Conservation (phyloP, 345 rosid genomes). For the Ceriops decandra region DNA sequence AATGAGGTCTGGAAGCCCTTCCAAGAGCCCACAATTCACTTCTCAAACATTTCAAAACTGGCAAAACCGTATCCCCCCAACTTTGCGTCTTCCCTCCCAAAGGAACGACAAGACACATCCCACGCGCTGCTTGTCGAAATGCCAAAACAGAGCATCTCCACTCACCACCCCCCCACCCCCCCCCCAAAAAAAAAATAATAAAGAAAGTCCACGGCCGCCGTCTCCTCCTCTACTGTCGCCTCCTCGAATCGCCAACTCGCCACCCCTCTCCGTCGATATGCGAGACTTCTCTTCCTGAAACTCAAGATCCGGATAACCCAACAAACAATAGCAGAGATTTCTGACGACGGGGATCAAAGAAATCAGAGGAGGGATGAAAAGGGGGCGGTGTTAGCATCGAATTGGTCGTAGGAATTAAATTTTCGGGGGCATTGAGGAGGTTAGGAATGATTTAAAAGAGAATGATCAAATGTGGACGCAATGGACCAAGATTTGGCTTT, state of each 20-base stretch:
- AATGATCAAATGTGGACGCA: too few species aligned
- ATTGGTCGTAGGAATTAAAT: too few species aligned
- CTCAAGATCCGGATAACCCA: background rate
- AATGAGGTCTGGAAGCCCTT: background rate
- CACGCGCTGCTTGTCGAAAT: conserved; percentile 9
- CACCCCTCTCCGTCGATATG: conserved; percentile 12
- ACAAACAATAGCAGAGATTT: background rate
- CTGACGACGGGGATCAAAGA: background rate
- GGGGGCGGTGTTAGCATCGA: too few species aligned
- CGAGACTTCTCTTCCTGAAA: background rate
- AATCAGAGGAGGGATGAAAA: too few species aligned
- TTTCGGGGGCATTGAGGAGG: too few species aligned
- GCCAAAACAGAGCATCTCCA: conserved; percentile 7
- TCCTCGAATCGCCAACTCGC: background rate
- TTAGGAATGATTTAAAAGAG: too few species aligned
- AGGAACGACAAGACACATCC: background rate
- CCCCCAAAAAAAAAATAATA: too few species aligned
- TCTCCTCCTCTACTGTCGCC: background rate
- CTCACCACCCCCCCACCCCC: too few species aligned
- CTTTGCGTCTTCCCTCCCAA: background rate
- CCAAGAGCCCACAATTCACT: background rate
- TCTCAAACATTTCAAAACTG: background rate
- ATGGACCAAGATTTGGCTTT: too few species aligned
- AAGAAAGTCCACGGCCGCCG: background rate
- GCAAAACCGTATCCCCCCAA: background rate